Base-by-base conservation (phyloP, 495 filamentous ascomycete genomes). In the Acidomyces sp. region DNA sequence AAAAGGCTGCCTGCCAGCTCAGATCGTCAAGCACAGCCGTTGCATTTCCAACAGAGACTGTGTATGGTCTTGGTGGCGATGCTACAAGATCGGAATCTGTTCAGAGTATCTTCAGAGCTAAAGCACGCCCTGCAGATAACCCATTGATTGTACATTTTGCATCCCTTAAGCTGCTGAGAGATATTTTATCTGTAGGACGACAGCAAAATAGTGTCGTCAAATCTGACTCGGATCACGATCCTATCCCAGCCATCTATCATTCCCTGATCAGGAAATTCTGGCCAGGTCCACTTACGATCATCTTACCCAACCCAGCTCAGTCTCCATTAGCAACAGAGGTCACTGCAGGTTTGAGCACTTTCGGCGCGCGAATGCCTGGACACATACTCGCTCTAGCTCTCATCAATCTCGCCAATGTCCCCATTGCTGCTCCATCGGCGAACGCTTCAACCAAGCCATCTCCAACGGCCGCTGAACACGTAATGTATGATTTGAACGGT, bases 11-110 rank as follows among this genome's bases (percentile, higher is more conserved):
- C 10, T 36, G 64, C 9, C 63, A 71, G 43, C 67, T 93, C 24
- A 73, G 62, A 21, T 66, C 64, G 21, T 73, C 71, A 43, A 67
- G 80, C 56, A 64, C 71, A 19, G 86, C 87, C 13, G 82, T 99
- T 29, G 92, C 84, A 6, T 99, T 99, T 56, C 92, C 90, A 4
- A 99, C 92, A 0, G 90, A 99, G 62, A 99, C 90, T 4, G 90
- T 99, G 7, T 99, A 99, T 59, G 90, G 90, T 2, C 69, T 99
- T 11, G 90, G 86, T 34, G 90, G 88, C 15, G 90, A 96, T 65
- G 92, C 90, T 4, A 95, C 86, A 21, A 72, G 81, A 53, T 78
- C 70, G 47, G 65, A 60, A 26, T 80, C 88, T n/a, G 88, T 95
- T n/a, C 71, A 70, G 43, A 84, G 82, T 4, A 99, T 99, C 51